phyloP scores from a whole-genome alignment of 345 rosid species.

The Rhodamnia rubescens region DNA sequence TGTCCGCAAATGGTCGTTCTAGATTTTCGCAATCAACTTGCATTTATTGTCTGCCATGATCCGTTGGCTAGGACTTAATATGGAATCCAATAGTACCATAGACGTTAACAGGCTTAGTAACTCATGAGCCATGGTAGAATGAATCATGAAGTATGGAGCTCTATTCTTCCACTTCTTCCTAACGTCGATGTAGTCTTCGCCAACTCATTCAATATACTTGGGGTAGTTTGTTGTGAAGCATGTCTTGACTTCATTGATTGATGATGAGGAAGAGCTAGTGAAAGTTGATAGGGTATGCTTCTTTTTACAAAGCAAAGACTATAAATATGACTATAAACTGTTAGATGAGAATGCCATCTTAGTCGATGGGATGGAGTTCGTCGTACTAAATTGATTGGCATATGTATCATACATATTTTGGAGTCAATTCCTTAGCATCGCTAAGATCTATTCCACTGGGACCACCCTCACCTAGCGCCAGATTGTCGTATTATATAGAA shows the following conservation, averaged over 20 bases:
- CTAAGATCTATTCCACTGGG: neutral
- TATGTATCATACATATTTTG: neutral
- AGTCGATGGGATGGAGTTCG: neutral
- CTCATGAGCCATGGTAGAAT: neutral
- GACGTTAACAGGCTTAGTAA: neutral
- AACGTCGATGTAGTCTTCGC: neutral
- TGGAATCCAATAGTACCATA: neutral
- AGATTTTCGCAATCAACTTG: neutral
- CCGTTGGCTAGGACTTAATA: neutral
- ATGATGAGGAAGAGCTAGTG: neutral
- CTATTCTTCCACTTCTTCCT: neutral
- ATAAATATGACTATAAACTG: neutral
- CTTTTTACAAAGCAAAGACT: neutral
- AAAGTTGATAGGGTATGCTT: neutral
- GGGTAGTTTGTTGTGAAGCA: neutral
- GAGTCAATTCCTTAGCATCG: neutral
- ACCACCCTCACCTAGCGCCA: neutral
- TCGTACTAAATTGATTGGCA: neutral
- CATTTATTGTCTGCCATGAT: neutral
- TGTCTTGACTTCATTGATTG: neutral
- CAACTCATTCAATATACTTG: neutral
- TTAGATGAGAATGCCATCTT: neutral
- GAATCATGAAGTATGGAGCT: neutral
- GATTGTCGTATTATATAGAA: neutral
- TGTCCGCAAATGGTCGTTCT: neutral